phyloP scores from a whole-genome alignment of 139 green algal species.

The Marvania coccoides region DNA sequence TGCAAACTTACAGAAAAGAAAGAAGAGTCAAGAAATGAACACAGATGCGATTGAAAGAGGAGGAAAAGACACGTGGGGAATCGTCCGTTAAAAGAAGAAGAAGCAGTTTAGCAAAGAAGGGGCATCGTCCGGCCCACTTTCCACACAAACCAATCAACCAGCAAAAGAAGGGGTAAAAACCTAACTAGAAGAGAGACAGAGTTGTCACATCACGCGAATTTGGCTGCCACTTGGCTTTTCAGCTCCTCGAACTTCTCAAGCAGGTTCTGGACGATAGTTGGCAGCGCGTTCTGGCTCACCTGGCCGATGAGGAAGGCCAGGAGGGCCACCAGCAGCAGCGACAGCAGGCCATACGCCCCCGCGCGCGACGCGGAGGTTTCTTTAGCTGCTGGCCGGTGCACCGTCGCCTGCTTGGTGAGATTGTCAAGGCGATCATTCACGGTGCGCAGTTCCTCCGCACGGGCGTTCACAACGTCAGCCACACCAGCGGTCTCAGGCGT shows the following conservation, averaged over 20 bases:
- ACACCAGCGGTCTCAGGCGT: too few species aligned
- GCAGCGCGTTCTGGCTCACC: background rate
- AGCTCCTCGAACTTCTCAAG: background rate
- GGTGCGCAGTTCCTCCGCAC: too few species aligned
- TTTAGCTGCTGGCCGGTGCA: background rate
- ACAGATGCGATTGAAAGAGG: background rate
- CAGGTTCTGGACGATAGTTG: background rate
- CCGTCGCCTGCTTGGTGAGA: background rate
- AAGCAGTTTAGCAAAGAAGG: too few species aligned
- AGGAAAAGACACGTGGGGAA: background rate
- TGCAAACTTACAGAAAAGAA: too few species aligned
- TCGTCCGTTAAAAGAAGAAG: too few species aligned
- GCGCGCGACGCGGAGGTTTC: background rate
- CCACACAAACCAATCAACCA: background rate
- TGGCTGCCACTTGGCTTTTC: background rate
- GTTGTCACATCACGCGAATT: background rate
- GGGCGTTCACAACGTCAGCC: too few species aligned
- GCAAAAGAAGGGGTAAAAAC: background rate
- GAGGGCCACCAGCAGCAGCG: conserved; percentile 40
- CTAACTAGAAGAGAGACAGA: background rate
- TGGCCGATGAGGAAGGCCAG: conserved; percentile 39
- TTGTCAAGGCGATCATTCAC: too few species aligned
- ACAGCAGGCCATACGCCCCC: background rate
- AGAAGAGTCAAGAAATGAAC: too few species aligned
- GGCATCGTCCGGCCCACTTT: background rate